Conservation (phyloP, 352 stramenopile species). For the Globisporangium cystogenes region DNA sequence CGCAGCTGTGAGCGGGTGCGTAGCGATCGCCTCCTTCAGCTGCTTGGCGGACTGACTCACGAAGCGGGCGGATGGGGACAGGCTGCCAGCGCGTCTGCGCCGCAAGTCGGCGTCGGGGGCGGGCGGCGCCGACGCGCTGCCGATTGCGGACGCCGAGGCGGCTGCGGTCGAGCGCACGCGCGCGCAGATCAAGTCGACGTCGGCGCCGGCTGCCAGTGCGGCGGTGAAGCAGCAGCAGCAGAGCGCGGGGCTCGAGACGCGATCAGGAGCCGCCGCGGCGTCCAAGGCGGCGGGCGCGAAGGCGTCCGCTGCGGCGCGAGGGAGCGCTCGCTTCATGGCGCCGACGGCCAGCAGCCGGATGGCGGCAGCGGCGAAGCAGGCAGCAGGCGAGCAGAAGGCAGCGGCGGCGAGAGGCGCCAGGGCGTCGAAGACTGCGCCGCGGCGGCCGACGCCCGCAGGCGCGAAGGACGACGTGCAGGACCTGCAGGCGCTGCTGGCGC, state of each 20-base stretch:
- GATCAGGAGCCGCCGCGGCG: neutral
- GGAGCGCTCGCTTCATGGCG: constrained; percentile 11
- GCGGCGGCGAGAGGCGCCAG: neutral
- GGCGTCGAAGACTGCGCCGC: constrained; percentile 1
- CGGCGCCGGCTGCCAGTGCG: neutral
- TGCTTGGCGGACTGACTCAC: too few relatives aligned
- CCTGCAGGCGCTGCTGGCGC: constrained; percentile 47
- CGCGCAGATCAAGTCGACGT: constrained; percentile 9
- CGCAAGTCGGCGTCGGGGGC: neutral
- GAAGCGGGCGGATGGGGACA: too few relatives aligned
- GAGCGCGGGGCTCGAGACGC: neutral
- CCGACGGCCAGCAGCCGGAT: constrained; percentile 12
- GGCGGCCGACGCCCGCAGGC: neutral
- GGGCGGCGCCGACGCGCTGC: neutral
- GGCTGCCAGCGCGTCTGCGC: constrained; percentile 3
- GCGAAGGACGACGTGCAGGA: constrained; percentile 23
- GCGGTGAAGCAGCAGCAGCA: neutral
- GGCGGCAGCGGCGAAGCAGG: constrained; percentile 5
- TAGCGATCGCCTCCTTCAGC: too few relatives aligned
- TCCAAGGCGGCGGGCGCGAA: neutral
- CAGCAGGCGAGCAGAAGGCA: neutral
- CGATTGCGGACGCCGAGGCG: neutral
- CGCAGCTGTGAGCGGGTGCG: constrained; percentile 9
- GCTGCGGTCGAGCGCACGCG: constrained; percentile 1
- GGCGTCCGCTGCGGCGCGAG: neutral